These are phyloP conservation scores for Pittosporum tobira DNA, from an alignment of 129 eudicot species.

Conservation along the genomic window DNA sequence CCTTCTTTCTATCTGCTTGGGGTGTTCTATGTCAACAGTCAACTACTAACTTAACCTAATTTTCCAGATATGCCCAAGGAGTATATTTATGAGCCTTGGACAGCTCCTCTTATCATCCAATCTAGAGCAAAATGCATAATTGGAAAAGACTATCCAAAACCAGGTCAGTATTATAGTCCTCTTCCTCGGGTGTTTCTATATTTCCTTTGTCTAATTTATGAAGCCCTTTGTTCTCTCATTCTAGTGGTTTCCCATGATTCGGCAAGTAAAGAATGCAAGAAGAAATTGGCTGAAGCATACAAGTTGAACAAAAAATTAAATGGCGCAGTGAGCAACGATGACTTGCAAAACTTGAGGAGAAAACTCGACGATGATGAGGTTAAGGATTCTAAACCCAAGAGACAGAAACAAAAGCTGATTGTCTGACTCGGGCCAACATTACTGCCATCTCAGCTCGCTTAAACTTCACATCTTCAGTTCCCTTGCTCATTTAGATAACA, in stretches of 20 bases:
- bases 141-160: constrained; percentile 86
- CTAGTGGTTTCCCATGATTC: constrained; percentile 62
- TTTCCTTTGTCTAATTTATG: neutral
- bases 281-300: constrained; percentile 62
- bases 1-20: constrained; percentile 2
- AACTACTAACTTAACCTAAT: neutral
- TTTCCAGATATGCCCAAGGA: constrained; percentile 74
- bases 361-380: constrained; percentile 45
- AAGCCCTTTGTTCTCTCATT: neutral
- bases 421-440: constrained; percentile 12
- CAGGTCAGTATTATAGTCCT: constrained; percentile 30
- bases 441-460: neutral
- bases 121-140: constrained; percentile 72
- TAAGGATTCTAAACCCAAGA: constrained; percentile 32
- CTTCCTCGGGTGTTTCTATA: neutral
- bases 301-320: constrained; percentile 53
- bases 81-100: constrained; percentile 92
- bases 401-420: constrained; percentile 46
- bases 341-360: constrained; percentile 43
- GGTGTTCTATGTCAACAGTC: neutral
- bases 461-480: no score
- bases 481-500: no score
- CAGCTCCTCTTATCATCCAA: constrained; percentile 75
- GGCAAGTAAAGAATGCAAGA: constrained; percentile 77
- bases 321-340: constrained; percentile 52